Evolutionary conservation across 2,329 filamentous ascomycete genomes (phyloP), one percentile per base, ranked within the genome.

Genomic region (Pezicula neosporulosa): DNA sequence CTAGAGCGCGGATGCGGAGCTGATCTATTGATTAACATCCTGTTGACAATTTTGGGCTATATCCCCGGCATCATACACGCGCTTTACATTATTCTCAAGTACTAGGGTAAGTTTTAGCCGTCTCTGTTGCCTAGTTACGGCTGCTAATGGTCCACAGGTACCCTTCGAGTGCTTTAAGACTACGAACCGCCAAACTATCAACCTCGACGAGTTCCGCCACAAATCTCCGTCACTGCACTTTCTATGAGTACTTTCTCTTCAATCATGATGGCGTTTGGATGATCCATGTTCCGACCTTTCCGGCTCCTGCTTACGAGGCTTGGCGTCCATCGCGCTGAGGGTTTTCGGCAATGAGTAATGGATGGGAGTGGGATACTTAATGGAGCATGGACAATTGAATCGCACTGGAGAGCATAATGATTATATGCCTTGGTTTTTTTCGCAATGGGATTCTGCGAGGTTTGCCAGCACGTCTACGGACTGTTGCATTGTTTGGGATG

Each of bases 1-100:
- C 88, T 96, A 62, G 91, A 96, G 86, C 85, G 87, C 63, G 91
- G 91, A 65, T 96, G 91, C 76, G 86, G 86, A 68, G 83, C 86
- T 61, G 89, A 96, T 70, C 78, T 96, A 66, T 78, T 93, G 73
- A 95, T 96, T 83, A 96, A 95, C 85, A 89, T 96, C 72, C 80
- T 91, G 66, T 77, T 95, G 74, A 95, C 90, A 63, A 83, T 90
- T 63, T 77, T 90, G 62, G 84, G 70, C 67, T 72, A 74, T 72
- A 80, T 92, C 65, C 87, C 87, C 59, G 89, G 90, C 72, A 92
- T 96, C 76, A 90, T 96, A 71, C 91, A 96, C 78, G 91, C 91
- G 56, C 75, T 96, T 77, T 96, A 94, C 81, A 92, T 96, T 67
- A 94, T 96, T 63, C 79, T n/a, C n/a, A n/a, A n/a, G n/a, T n/a